phyloP scores from a whole-genome alignment of 192 early-diverging fungal genomes.

The Gonapodya prolifera region DNA sequence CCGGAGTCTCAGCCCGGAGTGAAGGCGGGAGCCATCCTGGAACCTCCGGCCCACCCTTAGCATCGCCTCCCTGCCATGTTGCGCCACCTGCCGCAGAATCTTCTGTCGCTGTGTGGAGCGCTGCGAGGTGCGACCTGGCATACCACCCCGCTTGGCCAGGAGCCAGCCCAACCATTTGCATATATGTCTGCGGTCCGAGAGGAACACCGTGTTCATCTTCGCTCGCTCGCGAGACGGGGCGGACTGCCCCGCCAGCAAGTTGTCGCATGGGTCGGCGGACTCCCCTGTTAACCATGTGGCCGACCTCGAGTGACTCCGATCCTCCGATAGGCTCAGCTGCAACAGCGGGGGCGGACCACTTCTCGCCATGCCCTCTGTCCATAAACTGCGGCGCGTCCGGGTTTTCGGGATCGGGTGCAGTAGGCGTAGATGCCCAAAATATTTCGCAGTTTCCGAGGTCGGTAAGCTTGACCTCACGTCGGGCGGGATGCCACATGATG shows the following conservation, averaged over 20 bases:
- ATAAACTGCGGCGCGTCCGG: neutral
- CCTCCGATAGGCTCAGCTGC: neutral
- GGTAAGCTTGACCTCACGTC: neutral
- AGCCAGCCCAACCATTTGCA: neutral
- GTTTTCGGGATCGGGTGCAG: neutral
- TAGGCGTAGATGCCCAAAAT: neutral
- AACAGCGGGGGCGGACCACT: neutral
- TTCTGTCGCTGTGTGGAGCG: neutral
- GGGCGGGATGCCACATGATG: neutral
- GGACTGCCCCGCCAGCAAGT: neutral
- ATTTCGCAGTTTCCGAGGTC: neutral
- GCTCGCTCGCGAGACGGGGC: neutral
- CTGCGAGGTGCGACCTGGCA: neutral
- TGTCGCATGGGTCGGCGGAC: neutral
- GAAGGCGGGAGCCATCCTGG: neutral
- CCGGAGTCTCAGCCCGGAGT: neutral
- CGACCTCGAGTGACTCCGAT: neutral
- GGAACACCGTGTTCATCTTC: neutral
- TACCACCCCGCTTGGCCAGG: neutral
- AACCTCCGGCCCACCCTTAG: neutral
- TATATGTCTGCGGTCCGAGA: neutral
- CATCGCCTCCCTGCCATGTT: neutral
- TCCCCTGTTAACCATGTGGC: neutral
- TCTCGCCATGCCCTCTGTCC: neutral
- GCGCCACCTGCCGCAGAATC: neutral